Base-by-base conservation (phyloP, 2,329 filamentous ascomycete genomes). In the Lecanosticta acicola region DNA sequence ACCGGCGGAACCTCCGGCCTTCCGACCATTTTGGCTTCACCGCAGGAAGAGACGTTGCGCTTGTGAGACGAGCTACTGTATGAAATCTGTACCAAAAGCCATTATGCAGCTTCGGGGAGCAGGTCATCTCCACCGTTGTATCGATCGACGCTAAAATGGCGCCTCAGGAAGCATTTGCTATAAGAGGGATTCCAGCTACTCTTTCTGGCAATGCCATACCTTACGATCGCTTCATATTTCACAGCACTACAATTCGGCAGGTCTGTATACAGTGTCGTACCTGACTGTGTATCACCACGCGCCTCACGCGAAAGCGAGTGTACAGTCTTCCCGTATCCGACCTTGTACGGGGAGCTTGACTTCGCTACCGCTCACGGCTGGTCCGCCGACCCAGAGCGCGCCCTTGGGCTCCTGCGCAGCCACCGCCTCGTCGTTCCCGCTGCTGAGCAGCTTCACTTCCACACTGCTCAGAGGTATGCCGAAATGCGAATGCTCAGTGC, bases 381-480 rank as follows among this genome's bases (percentile, higher is more conserved):
- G 85, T 1, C 88, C 88, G 26, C 75, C 75, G 3, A 84, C 84
- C 32, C 83, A 70, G 56, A 94, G 80, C 46, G 66, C 58, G 3
- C 67, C 71, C 32, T 65, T 66, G 2, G 62, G 61, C 24, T 64
- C 59, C 8, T 80, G 74, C 53, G 87, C 83, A 0, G 78, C 81
- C 2, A 82, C 84, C 66, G 79, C 81, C 51, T 78, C 70, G 26
- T 69, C 67, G 14, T 48, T 46, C n/a, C 33, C 41, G 26, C 41
- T 32, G 21, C 44, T 53, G 14, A 54, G 32, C 4, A 62, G 35
- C 59, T 85, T 78, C 32, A 96, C 66, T 70, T 97, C 91, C 1
- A 91, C 77, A 57, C 81, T 84, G 53, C 84, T 87, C 33, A 93
- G 63, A 2, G 91, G 90, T 8, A 84, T 75, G 2, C 93, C 93